Evolutionary conservation across 2,329 filamentous ascomycete genomes (phyloP), one percentile per base, ranked within the genome.

Genomic region (Clathrospora elynae): DNA sequence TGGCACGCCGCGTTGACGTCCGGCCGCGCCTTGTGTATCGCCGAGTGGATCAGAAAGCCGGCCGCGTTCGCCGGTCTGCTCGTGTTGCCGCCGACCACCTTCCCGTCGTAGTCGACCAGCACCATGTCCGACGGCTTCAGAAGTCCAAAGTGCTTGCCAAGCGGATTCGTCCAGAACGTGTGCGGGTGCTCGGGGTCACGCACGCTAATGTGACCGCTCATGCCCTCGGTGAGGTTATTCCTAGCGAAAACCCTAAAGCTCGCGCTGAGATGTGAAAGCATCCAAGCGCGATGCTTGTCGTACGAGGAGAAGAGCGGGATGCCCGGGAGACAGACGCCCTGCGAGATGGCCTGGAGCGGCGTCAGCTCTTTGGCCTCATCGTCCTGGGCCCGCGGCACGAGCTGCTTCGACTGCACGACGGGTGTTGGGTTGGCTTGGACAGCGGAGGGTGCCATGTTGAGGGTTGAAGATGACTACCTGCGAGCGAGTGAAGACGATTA

Each of bases 1-100:
- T 90, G 86, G 66, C 83, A 87, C 19, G 85, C 80, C 12, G 86
- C 84, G 55, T 83, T 75, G 23, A 85, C 80, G 61, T 87, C 78
- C 3, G 79, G 79, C 20, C 85, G 73, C 4, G 82, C 82, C 68
- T 83, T 84, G 71, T 87, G 81, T 8, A 89, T 73, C 16, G 83
- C 84, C 5, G 78, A 78, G 69, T 89, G 86, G 54, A 90, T 89
- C 49, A 83, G 71, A 61, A 85, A 88, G 5, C 85, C 86, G 0
- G 85, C 83, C 3, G 80, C 78, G 64, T 89, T 89, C 32, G 79
- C 78, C 2, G 85, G 80, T 20, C 78, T 73, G 10, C 68, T 76
- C 44, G 72, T 75, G 57, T 85, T 85, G 1, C 84, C 85, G 11
- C 82, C 83, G 4, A 86, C 77, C 7, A 84, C 76, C 11, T 78